Base-by-base conservation (phyloP, 148 eudicot species). In the Nepenthes mirabilis region DNA sequence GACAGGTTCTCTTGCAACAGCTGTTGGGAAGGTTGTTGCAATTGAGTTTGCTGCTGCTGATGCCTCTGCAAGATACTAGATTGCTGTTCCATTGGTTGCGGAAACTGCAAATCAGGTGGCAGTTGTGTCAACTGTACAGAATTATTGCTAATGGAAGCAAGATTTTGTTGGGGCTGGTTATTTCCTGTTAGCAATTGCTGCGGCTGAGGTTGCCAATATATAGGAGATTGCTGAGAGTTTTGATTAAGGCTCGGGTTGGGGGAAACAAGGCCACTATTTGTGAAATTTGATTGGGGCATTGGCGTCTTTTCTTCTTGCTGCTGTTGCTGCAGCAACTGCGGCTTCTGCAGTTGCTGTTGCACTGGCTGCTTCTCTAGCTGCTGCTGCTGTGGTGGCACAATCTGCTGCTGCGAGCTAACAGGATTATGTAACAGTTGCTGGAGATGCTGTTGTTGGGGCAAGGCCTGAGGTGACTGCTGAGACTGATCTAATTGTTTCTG, bases 371-470 rank as follows among this genome's bases (percentile, higher is more conserved):
- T 86, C 12, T 52, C 70, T 37, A 55, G 79, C 2, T 47, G 64
- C 12, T 71, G 75, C 36, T 65, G 78, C 8, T 68, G 74, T 32
- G 50, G 71, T 0, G 55, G 57, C 2, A 55, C 75, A 6, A 33
- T 60, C 11, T 64, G 80, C 37, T 74, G 82, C 33, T 77, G 87
- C 23, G 23, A 58, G 63, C 61, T 67, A 45, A 65, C 61, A 36
- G 81, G 63, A 72, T 77, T 65, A 52, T 75, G 83, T 48, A 73
- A 56, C 60, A 75, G 58, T 68, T 74, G 89, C 71, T 77, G 89
- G 52, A 76, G 75, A 67, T 79, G 87, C 51, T 84, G 97, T 52
- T 81, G 85, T 56, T 82, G 97, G 53, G 89, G 58, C 87, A 83
- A 84, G 14, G 79, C 64, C 10, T 73, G 64, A 64, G 83, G 69